phyloP scores from a whole-genome alignment of 495 filamentous ascomycete species.

The Aspergillus nidulans region DNA sequence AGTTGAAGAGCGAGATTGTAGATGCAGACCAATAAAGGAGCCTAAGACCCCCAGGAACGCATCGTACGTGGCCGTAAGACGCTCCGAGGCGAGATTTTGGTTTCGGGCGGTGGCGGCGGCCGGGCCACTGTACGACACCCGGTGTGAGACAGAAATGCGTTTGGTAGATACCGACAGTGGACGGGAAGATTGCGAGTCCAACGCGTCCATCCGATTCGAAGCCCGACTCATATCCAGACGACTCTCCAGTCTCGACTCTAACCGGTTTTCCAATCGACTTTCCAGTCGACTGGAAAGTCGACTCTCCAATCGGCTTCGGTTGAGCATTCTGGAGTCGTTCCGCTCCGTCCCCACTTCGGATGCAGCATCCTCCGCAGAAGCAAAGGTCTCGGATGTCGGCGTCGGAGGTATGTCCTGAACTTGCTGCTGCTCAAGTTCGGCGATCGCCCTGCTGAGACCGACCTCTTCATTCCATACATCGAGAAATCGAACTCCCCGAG shows the following conservation, averaged over 20 bases:
- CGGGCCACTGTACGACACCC: conserved; percentile 49
- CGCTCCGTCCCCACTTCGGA: conserved; percentile 27
- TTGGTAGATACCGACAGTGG: conserved; percentile 40
- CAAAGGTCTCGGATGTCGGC: conserved; percentile 59
- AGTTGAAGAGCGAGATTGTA: conserved; percentile 81
- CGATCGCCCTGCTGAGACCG: conserved; percentile 57
- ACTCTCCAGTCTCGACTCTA: conserved; percentile 24
- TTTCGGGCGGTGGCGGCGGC: conserved; percentile 39
- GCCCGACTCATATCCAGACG: conserved; percentile 31
- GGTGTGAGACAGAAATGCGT: conserved; percentile 53
- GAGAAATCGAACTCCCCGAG: conserved; percentile 84
- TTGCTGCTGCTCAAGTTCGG: conserved; percentile 50
- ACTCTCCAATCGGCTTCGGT: conserved; percentile 36
- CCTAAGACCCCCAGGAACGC: conserved; percentile 81
- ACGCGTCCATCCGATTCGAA: conserved; percentile 35
- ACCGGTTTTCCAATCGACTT: conserved; percentile 27
- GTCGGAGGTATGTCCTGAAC: conserved; percentile 57
- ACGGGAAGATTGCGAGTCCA: conserved; percentile 25
- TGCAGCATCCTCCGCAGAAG: conserved; percentile 4
- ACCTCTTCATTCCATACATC: conserved; percentile 81
- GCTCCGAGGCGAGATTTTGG: conserved; percentile 57
- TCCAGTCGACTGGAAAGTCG: conserved; percentile 22
- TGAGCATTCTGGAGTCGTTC: conserved; percentile 34
- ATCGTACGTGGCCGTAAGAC: conserved; percentile 74
- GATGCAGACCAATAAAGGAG: conserved; percentile 85